Conservation (phyloP, 805 yeast species). For the Ogataea zsoltii region DNA sequence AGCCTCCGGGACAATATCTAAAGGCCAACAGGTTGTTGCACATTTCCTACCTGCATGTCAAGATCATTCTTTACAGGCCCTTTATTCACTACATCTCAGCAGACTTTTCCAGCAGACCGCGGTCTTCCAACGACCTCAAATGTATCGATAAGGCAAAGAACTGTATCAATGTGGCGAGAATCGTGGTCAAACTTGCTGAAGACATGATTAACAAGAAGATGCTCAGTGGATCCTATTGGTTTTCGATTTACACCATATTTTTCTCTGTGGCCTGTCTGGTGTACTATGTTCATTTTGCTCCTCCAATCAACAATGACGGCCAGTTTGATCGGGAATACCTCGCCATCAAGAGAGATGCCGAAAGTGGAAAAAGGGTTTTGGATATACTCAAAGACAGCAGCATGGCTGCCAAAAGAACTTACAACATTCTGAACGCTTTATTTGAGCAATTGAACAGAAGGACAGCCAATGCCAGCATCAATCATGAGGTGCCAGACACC, state of each 20-base stretch:
- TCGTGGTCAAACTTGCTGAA: slow-evolving; percentile 77
- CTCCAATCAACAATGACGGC: slow-evolving; percentile 35
- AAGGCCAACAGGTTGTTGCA: slow-evolving; percentile 76
- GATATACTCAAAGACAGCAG: slow-evolving; percentile 71
- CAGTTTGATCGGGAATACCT: slow-evolving; percentile 53
- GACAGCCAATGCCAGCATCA: slow-evolving; percentile 50
- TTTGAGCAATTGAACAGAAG: slow-evolving; percentile 76
- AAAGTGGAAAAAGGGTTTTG: slow-evolving; percentile 73
- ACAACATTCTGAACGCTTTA: slow-evolving; percentile 73
- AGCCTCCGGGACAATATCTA: slow-evolving; percentile 64
- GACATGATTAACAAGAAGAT: slow-evolving; percentile 73
- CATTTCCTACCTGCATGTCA: slow-evolving; percentile 72
- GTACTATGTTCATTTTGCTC: slow-evolving; percentile 65
- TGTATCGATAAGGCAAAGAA: slow-evolving; percentile 75
- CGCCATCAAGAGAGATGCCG: slow-evolving; percentile 71
- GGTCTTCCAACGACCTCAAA: slow-evolving; percentile 47
- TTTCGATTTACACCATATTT: slow-evolving; percentile 83
- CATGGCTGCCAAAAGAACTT: slow-evolving; percentile 78
- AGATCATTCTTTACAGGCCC: slow-evolving; percentile 81
- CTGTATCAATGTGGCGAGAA: slow-evolving; percentile 81
- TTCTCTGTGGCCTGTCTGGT: slow-evolving; percentile 86
- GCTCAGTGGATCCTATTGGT: slow-evolving; percentile 88
- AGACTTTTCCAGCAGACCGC: slow-evolving; percentile 35
- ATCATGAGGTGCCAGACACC: slow-evolving; percentile 20
- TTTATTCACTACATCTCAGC: slow-evolving; percentile 81